Evolutionary conservation across 495 filamentous ascomycete genomes (phyloP).

Genomic region (Aspergillus bridgeri): DNA sequence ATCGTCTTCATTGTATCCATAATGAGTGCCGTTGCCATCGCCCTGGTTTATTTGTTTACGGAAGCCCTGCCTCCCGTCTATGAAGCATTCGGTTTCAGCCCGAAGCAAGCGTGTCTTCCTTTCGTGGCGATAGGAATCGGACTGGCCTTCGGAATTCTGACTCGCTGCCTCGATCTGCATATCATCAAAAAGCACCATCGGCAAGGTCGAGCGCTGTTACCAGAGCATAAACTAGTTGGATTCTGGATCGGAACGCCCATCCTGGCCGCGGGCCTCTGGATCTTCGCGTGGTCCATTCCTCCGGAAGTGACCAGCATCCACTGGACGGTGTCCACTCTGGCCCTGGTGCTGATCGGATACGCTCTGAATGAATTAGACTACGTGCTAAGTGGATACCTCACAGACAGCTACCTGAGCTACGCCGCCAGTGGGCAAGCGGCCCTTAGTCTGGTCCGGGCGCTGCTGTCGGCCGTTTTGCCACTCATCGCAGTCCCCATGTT

Average conservation of each 20-base stretch:
- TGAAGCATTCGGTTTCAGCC: slow-evolving; percentile 37
- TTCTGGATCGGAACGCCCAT: slow-evolving; percentile 46
- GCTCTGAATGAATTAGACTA: slow-evolving; percentile 52
- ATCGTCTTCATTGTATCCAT: slow-evolving; percentile 46
- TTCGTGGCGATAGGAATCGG: slow-evolving; percentile 49
- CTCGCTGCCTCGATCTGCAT: slow-evolving; percentile 42
- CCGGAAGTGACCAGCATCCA: slow-evolving; percentile 26
- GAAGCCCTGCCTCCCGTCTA: slow-evolving; percentile 50
- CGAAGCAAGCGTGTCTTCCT: slow-evolving; percentile 41
- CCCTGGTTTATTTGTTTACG: slow-evolving; percentile 54
- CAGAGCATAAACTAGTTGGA: slow-evolving; percentile 52
- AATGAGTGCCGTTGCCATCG: slow-evolving; percentile 45
- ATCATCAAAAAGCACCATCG: slow-evolving; percentile 30
- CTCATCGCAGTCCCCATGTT: slow-evolving; percentile 48
- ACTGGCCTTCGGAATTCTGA: slow-evolving; percentile 40
- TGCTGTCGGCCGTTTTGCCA: slow-evolving; percentile 46
- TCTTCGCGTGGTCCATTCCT: slow-evolving; percentile 52
- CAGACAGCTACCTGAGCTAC: slow-evolving; percentile 52
- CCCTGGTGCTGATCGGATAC: slow-evolving; percentile 48
- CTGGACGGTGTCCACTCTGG: slow-evolving; percentile 45
- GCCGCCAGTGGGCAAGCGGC: slow-evolving; percentile 52
- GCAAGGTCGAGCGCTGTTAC: slow-evolving; percentile 29
- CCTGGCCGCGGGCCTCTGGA: slow-evolving; percentile 46
- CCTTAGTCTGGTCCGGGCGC: slow-evolving; percentile 44
- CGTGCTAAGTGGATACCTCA: slow-evolving; percentile 50